These are phyloP conservation scores for Zygosaccharomyces pseudorouxii DNA, from an alignment of 805 yeast genomes.

Conservation along the genomic window DNA sequence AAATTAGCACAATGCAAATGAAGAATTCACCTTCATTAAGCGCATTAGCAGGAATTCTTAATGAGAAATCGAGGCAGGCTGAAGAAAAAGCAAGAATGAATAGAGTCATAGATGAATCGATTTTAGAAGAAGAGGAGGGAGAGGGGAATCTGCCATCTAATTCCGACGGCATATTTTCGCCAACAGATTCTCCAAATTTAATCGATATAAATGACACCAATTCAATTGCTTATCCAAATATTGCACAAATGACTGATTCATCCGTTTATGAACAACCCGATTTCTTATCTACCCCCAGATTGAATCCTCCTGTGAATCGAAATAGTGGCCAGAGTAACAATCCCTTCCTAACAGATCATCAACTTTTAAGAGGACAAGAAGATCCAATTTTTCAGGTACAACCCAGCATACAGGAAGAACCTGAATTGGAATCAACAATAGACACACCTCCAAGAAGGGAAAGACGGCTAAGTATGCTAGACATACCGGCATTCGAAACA, in stretches of 20 bases:
- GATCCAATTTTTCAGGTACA: neutral
- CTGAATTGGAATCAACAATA: neutral
- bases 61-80: conserved; percentile 35
- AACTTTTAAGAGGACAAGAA: neutral
- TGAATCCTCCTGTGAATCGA: conserved; percentile 5
- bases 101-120: conserved; percentile 15
- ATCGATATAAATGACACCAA: conserved; percentile 35
- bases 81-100: conserved; percentile 23
- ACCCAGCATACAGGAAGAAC: conserved; percentile 4
- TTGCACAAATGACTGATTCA: conserved; percentile 1
- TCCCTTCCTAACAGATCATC: neutral
- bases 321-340: neutral
- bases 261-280: conserved; percentile 27
- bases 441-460: neutral
- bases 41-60: conserved; percentile 40
- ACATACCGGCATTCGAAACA: neutral
- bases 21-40: conserved; percentile 42
- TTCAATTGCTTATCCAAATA: conserved; percentile 11
- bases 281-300: conserved; percentile 29
- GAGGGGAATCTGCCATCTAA: conserved; percentile 1
- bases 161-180: neutral
- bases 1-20: conserved; percentile 34
- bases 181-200: conserved; percentile 34
- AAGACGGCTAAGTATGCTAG: neutral
- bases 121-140: conserved; percentile 23